Conservation (phyloP, 2,329 filamentous ascomycete species). For the Septoria petroselini region DNA sequence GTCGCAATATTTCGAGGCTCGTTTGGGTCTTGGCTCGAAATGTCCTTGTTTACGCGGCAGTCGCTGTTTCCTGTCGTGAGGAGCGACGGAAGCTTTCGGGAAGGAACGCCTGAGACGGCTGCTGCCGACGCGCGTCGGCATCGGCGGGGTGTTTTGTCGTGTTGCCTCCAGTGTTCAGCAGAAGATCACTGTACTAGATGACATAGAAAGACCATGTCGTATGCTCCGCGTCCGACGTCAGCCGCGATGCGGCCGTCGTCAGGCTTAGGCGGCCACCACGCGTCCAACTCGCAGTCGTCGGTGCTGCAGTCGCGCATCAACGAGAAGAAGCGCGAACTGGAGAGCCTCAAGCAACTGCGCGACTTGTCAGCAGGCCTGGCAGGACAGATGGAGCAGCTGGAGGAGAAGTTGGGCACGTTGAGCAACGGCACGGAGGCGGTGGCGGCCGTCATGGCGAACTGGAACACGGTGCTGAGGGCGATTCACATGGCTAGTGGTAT, state of each 20-base stretch:
- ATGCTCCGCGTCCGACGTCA: slow-evolving; percentile 39
- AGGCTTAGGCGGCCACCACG: slow-evolving; percentile 32
- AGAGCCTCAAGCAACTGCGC: slow-evolving; percentile 72
- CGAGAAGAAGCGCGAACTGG: slow-evolving; percentile 80
- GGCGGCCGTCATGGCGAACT: slow-evolving; percentile 79
- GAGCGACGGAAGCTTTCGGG: slow-evolving; percentile 8
- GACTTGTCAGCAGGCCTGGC: slow-evolving; percentile 76
- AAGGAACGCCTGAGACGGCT: neutral
- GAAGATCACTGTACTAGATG: too few relatives aligned
- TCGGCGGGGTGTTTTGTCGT: neutral
- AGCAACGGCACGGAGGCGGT: slow-evolving; percentile 83
- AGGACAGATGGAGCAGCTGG: slow-evolving; percentile 76
- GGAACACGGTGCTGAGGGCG: slow-evolving; percentile 79
- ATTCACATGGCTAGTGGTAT: slow-evolving; percentile 82
- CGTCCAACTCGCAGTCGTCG: slow-evolving; percentile 55
- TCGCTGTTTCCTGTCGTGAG: neutral
- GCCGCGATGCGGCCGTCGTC: slow-evolving; percentile 49
- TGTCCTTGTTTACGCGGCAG: slow-evolving; percentile 5
- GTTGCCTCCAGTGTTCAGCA: too few relatives aligned
- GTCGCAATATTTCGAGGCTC: neutral
- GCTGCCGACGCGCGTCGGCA: neutral
- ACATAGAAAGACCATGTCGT: slow-evolving; percentile 35
- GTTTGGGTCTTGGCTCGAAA: neutral
- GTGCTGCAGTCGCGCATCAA: slow-evolving; percentile 71
- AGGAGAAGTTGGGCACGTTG: slow-evolving; percentile 72